These are phyloP conservation scores for Limonium bicolor DNA, from an alignment of 148 eudicot species.

Conservation along the genomic window DNA sequence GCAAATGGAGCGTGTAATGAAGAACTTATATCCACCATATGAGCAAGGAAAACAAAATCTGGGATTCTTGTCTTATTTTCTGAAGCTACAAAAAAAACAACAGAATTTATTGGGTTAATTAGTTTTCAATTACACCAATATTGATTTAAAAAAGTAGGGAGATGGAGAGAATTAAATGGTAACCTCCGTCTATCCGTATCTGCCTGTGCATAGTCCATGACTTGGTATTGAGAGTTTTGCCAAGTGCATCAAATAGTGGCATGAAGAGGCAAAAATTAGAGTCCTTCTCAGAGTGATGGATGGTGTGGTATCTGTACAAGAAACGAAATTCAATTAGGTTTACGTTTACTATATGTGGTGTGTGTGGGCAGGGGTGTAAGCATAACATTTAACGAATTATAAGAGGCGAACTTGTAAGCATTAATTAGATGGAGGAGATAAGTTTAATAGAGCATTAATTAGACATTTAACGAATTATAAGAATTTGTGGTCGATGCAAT, in stretches of 20 bases:
- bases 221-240: slow-evolving; percentile 51
- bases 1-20: slow-evolving; percentile 43
- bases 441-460: too few relatives aligned
- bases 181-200: slow-evolving; percentile 36
- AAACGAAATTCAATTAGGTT: too few relatives aligned
- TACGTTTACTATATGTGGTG: too few relatives aligned
- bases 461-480: too few relatives aligned
- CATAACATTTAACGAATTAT: too few relatives aligned
- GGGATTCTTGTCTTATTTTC: slow-evolving; percentile 41
- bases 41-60: slow-evolving; percentile 73
- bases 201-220: slow-evolving; percentile 66
- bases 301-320: slow-evolving; percentile 59
- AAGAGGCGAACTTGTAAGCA: too few relatives aligned
- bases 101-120: too few relatives aligned
- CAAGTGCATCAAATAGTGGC: slow-evolving; percentile 67
- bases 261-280: slow-evolving; percentile 76
- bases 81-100: too few relatives aligned
- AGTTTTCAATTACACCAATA: too few relatives aligned
- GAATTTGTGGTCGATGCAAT: too few relatives aligned
- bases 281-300: slow-evolving; percentile 52
- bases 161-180: background rate
- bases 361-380: too few relatives aligned
- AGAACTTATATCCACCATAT: slow-evolving; percentile 42
- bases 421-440: too few relatives aligned
- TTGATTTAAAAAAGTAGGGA: background rate